Conservation (phyloP, 352 stramenopile genomes). For the Phytopythium litorale region DNA sequence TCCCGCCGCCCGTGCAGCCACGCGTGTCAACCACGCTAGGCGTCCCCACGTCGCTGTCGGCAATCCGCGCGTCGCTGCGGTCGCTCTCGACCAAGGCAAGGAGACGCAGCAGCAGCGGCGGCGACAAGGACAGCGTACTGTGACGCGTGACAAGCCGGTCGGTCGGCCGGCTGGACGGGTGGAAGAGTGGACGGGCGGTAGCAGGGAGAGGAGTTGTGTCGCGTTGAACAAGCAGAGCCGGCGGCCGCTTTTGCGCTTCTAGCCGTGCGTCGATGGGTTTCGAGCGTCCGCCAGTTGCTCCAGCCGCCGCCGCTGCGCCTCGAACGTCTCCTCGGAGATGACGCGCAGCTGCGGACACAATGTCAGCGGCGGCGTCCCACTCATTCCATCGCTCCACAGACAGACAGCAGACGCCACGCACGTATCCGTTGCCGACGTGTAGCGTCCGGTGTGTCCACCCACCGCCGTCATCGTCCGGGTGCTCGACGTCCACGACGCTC, state of each 20-base stretch:
- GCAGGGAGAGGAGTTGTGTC: background rate
- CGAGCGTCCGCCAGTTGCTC: background rate
- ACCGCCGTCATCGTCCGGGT: background rate
- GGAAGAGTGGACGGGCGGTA: background rate
- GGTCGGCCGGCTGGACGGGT: background rate
- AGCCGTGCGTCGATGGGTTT: background rate
- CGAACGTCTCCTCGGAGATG: slow-evolving; percentile 16
- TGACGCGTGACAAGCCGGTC: background rate
- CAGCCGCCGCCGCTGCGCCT: slow-evolving; percentile 11
- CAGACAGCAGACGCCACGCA: slow-evolving; percentile 10
- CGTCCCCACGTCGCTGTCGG: slow-evolving; percentile 21
- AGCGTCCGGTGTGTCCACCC: slow-evolving; percentile 15
- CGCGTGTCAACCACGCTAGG: slow-evolving; percentile 1
- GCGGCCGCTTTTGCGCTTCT: background rate
- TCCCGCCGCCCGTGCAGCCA: slow-evolving; percentile 2
- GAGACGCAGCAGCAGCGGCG: slow-evolving; percentile 22
- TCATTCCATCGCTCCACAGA: background rate
- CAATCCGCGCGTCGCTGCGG: slow-evolving; percentile 15
- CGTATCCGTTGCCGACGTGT: slow-evolving; percentile 53
- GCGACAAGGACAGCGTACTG: slow-evolving; percentile 18
- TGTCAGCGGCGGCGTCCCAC: too few relatives aligned
- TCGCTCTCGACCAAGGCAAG: slow-evolving; percentile 13
- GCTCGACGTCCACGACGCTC: slow-evolving; percentile 38
- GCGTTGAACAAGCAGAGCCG: background rate
- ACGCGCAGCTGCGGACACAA: slow-evolving; percentile 15